These are phyloP conservation scores for Hygrocybe punicea DNA, from an alignment of 768 basidiomycete genomes.

Conservation along the genomic window DNA sequence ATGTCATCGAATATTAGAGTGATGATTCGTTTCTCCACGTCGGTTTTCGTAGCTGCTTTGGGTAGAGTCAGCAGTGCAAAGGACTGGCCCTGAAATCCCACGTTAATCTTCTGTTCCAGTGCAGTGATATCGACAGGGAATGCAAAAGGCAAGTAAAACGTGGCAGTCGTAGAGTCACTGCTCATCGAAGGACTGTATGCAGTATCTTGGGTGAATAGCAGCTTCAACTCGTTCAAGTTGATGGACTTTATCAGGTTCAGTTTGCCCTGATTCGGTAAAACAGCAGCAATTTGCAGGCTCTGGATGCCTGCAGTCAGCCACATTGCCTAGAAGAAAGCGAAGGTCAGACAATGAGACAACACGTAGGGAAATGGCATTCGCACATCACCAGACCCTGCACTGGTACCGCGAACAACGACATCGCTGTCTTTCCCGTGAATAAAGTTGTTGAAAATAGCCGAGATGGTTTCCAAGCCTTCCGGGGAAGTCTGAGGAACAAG, in stretches of 20 bases:
- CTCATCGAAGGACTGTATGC: slow-evolving; percentile 58
- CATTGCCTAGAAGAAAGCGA: slow-evolving; percentile 50
- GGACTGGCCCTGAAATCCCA: slow-evolving; percentile 47
- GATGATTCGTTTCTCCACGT: slow-evolving; percentile 60
- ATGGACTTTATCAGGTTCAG: slow-evolving; percentile 65
- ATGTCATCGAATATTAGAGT: slow-evolving; percentile 56
- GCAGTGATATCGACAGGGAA: slow-evolving; percentile 68
- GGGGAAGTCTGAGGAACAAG: slow-evolving; percentile 57
- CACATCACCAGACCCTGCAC: slow-evolving; percentile 57
- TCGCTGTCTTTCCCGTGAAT: slow-evolving; percentile 62
- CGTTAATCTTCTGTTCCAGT: slow-evolving; percentile 55
- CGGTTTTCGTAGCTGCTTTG: slow-evolving; percentile 53
- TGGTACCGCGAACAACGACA: slow-evolving; percentile 56
- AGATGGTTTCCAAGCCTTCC: slow-evolving; percentile 55
- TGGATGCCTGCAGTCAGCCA: slow-evolving; percentile 75
- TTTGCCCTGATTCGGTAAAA: slow-evolving; percentile 60
- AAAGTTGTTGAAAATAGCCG: slow-evolving; percentile 67
- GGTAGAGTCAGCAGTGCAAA: slow-evolving; percentile 64
- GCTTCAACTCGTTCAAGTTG: slow-evolving; percentile 52
- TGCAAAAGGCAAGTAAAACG: slow-evolving; percentile 64
- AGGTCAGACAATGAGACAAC: slow-evolving; percentile 5
- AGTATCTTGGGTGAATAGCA: slow-evolving; percentile 56
- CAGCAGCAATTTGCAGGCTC: slow-evolving; percentile 52
- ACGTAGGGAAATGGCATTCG: slow-evolving; percentile 13
- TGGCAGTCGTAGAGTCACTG: slow-evolving; percentile 56